Percentiles rank a stretch among this genome's conserved stretches.
Evolutionary conservation across 1,284 basidiomycete genomes (phyloP).

Genomic region (Puccinia hordei): DNA sequence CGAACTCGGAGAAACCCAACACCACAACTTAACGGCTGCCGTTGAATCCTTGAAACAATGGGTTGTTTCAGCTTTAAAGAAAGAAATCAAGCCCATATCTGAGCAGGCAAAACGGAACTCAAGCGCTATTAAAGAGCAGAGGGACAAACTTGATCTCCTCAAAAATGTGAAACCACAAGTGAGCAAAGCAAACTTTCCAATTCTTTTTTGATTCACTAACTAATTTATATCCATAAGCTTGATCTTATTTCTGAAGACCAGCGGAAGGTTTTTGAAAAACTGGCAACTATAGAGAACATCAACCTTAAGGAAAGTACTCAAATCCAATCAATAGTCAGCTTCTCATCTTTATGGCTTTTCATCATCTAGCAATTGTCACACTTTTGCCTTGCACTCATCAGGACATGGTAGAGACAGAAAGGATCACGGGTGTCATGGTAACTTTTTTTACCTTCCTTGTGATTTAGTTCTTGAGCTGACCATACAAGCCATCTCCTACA

Average conservation of each 20-base stretch:
- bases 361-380: neutral
- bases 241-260: neutral
- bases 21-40: neutral
- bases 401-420: too few species aligned
- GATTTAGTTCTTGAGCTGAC: too few species aligned
- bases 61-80: neutral
- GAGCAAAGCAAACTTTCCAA: neutral
- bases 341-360: neutral
- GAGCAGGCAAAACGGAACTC: neutral
- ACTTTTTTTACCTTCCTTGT: too few species aligned
- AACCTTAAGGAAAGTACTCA: neutral
- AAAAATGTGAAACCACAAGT: neutral
- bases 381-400: neutral
- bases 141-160: neutral
- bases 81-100: neutral
- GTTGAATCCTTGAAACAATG: conserved; percentile 6
- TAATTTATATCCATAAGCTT: neutral
- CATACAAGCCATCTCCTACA: too few species aligned
- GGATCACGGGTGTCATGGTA: too few species aligned
- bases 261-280: neutral
- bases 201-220: neutral
- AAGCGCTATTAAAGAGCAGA: neutral
- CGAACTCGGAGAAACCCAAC: neutral
- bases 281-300: neutral
- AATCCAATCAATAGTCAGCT: neutral